Evolutionary conservation across 208 protist species (phyloP).

Genomic region (Endotrypanum monterogeii): DNA sequence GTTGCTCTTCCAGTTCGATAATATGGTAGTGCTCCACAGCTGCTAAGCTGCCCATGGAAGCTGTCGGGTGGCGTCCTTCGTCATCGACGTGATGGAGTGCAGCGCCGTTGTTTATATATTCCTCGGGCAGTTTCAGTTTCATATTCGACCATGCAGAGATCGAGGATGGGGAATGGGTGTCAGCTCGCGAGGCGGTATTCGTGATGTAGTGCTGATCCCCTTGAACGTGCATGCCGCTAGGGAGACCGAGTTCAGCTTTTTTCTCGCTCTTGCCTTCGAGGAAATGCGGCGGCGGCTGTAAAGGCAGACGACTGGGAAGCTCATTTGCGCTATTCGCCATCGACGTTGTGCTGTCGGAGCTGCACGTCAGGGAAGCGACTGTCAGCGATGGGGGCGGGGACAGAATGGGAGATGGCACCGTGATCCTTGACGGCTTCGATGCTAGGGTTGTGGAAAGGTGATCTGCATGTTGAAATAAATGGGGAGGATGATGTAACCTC

Average conservation of each 20-base stretch:
- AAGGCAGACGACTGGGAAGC: not conserved
- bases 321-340: slow-evolving; percentile 1
- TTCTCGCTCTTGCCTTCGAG: not conserved
- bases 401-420: not conserved
- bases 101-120: not conserved
- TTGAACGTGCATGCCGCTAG: not conserved
- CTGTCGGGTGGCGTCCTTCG: not conserved
- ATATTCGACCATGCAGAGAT: not conserved
- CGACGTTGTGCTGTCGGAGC: not conserved
- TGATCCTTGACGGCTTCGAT: not conserved
- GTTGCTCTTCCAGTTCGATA: slow-evolving; percentile 30
- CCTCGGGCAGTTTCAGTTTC: not conserved
- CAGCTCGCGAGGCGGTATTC: not conserved
- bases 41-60: not conserved
- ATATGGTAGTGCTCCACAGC: slow-evolving; percentile 29
- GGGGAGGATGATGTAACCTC: not conserved
- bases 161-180: not conserved
- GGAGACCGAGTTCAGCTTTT: not conserved
- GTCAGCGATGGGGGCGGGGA: not conserved
- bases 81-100: not conserved
- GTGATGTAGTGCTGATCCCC: not conserved
- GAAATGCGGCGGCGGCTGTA: not conserved
- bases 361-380: not conserved
- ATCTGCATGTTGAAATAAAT: not conserved
- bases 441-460: not conserved